Percentiles rank a stretch among this genome's conserved stretches.
Conservation (phyloP, 495 filamentous ascomycete species). For the Aspergillus homomorphus region DNA sequence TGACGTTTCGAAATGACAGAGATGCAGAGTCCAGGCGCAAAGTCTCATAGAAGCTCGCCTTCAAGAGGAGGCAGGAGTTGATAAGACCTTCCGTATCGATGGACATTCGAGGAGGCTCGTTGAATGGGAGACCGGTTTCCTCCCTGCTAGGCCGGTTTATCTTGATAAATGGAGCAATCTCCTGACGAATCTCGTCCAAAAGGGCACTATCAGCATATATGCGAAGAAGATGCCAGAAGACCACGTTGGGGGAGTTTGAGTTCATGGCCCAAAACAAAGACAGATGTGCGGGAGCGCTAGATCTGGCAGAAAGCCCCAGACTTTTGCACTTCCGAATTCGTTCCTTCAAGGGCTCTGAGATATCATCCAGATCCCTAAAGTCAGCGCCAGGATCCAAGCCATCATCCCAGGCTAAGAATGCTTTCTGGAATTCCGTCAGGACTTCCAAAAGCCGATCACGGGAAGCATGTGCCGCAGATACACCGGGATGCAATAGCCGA, state of each 20-base stretch:
- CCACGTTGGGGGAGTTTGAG: slow-evolving; percentile 48
- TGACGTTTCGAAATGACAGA: slow-evolving; percentile 42
- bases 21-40: slow-evolving; percentile 51
- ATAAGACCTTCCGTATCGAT: slow-evolving; percentile 46
- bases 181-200: slow-evolving; percentile 48
- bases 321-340: slow-evolving; percentile 40
- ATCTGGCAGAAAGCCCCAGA: slow-evolving; percentile 27
- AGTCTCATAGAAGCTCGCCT: slow-evolving; percentile 53
- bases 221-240: slow-evolving; percentile 57
- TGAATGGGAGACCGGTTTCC: slow-evolving; percentile 50
- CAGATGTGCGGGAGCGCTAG: slow-evolving; percentile 36
- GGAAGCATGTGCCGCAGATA: slow-evolving; percentile 52
- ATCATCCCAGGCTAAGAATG: slow-evolving; percentile 45
- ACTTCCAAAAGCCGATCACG: slow-evolving; percentile 47
- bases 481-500: slow-evolving; percentile 48
- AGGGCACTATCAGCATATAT: slow-evolving; percentile 47
- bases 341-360: slow-evolving; percentile 46
- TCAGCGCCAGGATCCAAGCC: slow-evolving; percentile 43
- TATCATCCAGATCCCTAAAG: slow-evolving; percentile 54
- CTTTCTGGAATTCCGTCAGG: slow-evolving; percentile 48
- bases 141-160: slow-evolving; percentile 41
- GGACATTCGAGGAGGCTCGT: slow-evolving; percentile 48
- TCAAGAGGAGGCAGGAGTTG: slow-evolving; percentile 48
- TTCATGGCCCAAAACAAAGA: slow-evolving; percentile 53
- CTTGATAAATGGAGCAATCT: slow-evolving; percentile 47